Percentiles rank a stretch among this genome's conserved stretches.
Evolutionary conservation across 176 grass and related monocot species (phyloP).

Genomic region (Musa itinerans): DNA sequence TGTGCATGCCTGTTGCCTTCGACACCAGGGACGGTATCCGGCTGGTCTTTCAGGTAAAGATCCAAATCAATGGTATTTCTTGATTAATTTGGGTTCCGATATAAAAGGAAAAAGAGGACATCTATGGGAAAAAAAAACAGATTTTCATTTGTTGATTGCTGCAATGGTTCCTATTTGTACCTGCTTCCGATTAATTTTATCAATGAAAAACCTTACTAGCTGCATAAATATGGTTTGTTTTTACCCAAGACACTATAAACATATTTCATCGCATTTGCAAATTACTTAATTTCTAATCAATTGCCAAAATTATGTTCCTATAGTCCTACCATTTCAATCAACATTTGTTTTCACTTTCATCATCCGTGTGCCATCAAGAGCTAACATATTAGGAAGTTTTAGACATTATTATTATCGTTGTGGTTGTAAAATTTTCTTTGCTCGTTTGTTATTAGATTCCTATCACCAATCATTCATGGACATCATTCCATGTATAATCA

Average conservation of each 20-base stretch:
- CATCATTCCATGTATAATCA: background rate
- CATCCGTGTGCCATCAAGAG: background rate
- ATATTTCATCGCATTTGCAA: too few species aligned
- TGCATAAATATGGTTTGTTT: too few species aligned
- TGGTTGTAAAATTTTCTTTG: background rate
- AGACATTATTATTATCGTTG: background rate
- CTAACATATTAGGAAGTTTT: background rate
- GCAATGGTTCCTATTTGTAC: background rate
- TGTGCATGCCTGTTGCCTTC: slow-evolving; percentile 81
- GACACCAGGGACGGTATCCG: slow-evolving; percentile 90
- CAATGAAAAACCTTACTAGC: too few species aligned
- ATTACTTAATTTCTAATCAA: too few species aligned
- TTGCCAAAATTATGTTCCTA: background rate
- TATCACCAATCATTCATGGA: background rate
- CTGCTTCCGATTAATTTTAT: too few species aligned
- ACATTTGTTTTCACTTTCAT: background rate
- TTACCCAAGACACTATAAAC: too few species aligned
- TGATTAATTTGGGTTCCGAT: background rate
- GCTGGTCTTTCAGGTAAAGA: slow-evolving; percentile 68
- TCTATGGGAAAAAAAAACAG: too few species aligned
- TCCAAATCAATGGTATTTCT: background rate
- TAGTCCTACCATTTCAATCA: background rate
- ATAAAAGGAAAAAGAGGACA: too few species aligned
- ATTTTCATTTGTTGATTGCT: background rate
- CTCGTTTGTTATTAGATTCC: background rate